These are phyloP conservation scores for Flueggea neowawraea DNA, from an alignment of 441 rosid species.

Conservation along the genomic window DNA sequence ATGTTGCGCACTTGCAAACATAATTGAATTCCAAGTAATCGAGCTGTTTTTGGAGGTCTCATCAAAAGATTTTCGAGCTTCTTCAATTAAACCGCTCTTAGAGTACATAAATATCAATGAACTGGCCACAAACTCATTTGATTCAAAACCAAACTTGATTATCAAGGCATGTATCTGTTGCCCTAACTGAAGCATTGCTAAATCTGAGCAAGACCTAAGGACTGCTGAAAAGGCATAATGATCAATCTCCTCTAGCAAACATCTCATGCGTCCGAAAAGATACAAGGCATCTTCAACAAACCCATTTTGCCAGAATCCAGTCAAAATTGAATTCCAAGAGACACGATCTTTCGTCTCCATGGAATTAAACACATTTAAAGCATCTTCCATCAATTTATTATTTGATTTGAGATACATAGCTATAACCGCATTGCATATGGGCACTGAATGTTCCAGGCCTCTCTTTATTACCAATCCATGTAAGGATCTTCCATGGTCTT, in stretches of 20 bases:
- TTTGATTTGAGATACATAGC: slow-evolving; percentile 57
- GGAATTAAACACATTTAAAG: slow-evolving; percentile 42
- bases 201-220: slow-evolving; percentile 71
- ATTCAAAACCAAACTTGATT: slow-evolving; percentile 51
- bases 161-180: slow-evolving; percentile 62
- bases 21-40: slow-evolving; percentile 63
- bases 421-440: slow-evolving; percentile 56
- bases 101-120: background rate
- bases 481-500: slow-evolving; percentile 41
- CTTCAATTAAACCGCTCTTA: slow-evolving; percentile 35
- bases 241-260: slow-evolving; percentile 41
- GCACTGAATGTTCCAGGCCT: slow-evolving; percentile 48
- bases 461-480: slow-evolving; percentile 62
- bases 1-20: slow-evolving; percentile 73
- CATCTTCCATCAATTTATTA: slow-evolving; percentile 42
- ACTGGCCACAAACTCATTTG: slow-evolving; percentile 67
- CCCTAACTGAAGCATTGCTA: slow-evolving; percentile 70
- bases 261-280: slow-evolving; percentile 47
- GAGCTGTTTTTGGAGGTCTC: slow-evolving; percentile 44
- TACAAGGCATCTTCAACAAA: slow-evolving; percentile 51
- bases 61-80: slow-evolving; percentile 52
- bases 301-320: slow-evolving; percentile 65
- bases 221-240: slow-evolving; percentile 71
- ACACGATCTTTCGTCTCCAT: slow-evolving; percentile 61
- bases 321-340: slow-evolving; percentile 74